These are phyloP conservation scores for Gossypium trilobum DNA, from an alignment of 441 rosid genomes.

Conservation along the genomic window DNA sequence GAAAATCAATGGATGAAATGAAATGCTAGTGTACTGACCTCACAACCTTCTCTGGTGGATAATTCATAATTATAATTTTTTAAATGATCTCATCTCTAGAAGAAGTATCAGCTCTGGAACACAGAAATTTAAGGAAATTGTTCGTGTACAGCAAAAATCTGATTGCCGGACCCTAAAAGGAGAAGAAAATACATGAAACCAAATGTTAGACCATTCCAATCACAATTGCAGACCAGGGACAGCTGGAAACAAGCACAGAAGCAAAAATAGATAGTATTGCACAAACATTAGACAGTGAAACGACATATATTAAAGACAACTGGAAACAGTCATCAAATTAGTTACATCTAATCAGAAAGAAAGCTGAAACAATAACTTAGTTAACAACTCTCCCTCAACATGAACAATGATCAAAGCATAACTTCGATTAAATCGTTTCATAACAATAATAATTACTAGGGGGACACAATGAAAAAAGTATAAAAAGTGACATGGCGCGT, in stretches of 20 bases:
- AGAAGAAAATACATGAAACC: neutral
- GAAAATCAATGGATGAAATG: neutral
- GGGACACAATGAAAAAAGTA: neutral
- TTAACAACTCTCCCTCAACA: neutral
- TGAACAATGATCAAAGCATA: neutral
- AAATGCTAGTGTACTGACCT: slow-evolving; percentile 11
- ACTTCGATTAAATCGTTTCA: neutral
- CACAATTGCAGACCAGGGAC: neutral
- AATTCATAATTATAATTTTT: neutral
- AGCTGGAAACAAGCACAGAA: neutral
- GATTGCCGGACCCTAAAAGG: slow-evolving; percentile 2
- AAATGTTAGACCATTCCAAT: neutral
- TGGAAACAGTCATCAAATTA: neutral
- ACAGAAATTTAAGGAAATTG: slow-evolving; percentile 11
- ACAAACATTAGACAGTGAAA: neutral
- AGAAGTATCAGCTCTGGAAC: slow-evolving; percentile 6
- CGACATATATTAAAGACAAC: neutral
- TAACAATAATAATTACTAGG: neutral
- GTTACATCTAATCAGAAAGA: no score
- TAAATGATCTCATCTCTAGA: neutral
- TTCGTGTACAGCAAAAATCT: slow-evolving; percentile 14
- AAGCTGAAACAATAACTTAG: neutral
- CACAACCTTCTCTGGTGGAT: slow-evolving; percentile 1
- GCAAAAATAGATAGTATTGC: neutral
- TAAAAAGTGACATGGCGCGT: neutral